phyloP scores from a whole-genome alignment of 78 protist species.

The Dictyostelium brefeldianum region DNA sequence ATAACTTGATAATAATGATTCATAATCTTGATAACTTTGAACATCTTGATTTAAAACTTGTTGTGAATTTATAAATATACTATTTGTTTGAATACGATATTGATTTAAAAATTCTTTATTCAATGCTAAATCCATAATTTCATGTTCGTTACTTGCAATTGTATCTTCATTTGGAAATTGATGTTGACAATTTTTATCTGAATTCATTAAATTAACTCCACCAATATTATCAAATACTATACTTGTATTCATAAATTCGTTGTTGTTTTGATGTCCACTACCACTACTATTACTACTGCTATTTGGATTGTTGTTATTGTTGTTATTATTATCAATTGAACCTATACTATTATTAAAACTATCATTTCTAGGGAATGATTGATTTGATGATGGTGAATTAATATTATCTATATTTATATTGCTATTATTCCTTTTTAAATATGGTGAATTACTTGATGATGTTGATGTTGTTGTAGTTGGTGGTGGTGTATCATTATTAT shows the following conservation, averaged over 20 bases:
- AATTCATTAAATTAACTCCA: neutral
- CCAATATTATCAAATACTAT: neutral
- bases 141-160: constrained; percentile 13
- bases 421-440: constrained; percentile 16
- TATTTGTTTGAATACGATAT: constrained; percentile 41
- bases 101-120: constrained; percentile 39
- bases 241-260: neutral
- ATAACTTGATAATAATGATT: constrained; percentile 9
- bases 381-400: neutral
- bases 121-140: constrained; percentile 36
- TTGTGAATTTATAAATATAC: constrained; percentile 23
- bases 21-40: constrained; percentile 18
- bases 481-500: neutral
- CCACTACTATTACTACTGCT: neutral
- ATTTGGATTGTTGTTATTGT: neutral
- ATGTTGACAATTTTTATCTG: neutral
- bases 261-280: neutral
- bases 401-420: constrained; percentile 15
- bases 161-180: neutral
- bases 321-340: neutral
- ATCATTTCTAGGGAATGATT: neutral
- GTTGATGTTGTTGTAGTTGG: neutral
- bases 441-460: neutral
- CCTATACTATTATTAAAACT: neutral
- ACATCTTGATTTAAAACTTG: constrained; percentile 41